Base-by-base conservation (phyloP, 176 grass and related monocot species). In the Sorghum bicolor region DNA sequence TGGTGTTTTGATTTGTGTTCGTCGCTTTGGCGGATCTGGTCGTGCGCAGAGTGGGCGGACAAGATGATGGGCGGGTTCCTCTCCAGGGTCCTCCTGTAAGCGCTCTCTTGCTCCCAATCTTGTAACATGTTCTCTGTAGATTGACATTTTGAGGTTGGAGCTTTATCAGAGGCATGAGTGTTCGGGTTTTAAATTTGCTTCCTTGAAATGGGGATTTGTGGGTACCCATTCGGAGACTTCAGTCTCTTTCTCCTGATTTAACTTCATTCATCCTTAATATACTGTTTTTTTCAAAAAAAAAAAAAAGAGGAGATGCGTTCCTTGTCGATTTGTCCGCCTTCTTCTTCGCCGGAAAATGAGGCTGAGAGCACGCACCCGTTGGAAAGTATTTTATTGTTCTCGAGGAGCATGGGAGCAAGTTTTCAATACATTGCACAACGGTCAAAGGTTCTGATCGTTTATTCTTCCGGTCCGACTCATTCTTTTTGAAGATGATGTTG, bases 11-110 rank as follows among this genome's bases (percentile, higher is more conserved):
- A 79, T 80, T 73, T 39, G 12, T 81, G 33, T 39, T 44, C 37
- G n/a, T 43, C 37, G n/a, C 62, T 68, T 76, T 82, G 34, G 6
- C 80, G 86, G 86, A 88, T 92, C 79, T 89, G 79, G 62, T 40
- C 86, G 81, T 31, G 81, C 40, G 72, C 81, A 86, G 84, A 7
- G 45, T 64, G 47, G 39, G 40, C 66, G 71, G 72, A 53, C 3
- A 94, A 70, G 32, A 95, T 97, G 94, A 94, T 97, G 78, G 94
- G 91, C 78, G 89, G 89, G 33, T 94, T 97, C 84, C 69, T 97
- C 87, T 91, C 94, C 79, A 88, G 91, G 86, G 78, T 89, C 37
- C 87, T 97, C 28, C 47, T 94, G 94, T 97, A 90, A 97, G 91
- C 40, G 11, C 19, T 44, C 36, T 48, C 20, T 48, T 58, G 22